phyloP scores from a whole-genome alignment of 1,284 basidiomycete species.

The Trametes hirsuta region DNA sequence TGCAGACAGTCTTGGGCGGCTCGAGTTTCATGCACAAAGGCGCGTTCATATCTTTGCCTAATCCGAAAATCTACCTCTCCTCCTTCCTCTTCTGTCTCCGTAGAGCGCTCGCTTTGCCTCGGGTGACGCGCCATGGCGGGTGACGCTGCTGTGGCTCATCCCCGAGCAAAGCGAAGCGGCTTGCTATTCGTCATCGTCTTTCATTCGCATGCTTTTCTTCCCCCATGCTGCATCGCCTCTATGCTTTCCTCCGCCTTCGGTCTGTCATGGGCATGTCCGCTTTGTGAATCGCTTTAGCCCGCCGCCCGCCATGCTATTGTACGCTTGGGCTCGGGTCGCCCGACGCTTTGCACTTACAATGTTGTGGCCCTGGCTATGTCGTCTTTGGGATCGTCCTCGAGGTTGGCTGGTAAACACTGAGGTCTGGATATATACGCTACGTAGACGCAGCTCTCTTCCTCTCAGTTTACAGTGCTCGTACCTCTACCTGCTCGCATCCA shows the following conservation, averaged over 20 bases:
- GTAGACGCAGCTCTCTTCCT: neutral
- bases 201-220: neutral
- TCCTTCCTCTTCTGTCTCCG: neutral
- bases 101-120: neutral
- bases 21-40: neutral
- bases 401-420: too few species aligned
- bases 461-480: neutral
- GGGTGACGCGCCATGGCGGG: slow-evolving; percentile 4
- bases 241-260: neutral
- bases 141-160: slow-evolving; percentile 1
- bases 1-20: neutral
- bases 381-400: neutral
- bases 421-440: neutral
- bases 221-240: neutral
- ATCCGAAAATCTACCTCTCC: neutral
- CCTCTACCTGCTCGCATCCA: neutral
- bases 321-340: neutral
- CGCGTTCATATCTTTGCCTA: neutral
- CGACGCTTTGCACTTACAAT: neutral
- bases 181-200: neutral
- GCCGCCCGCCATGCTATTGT: neutral
- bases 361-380: neutral
- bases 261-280: neutral
- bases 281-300: neutral
- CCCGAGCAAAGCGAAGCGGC: neutral